Evolutionary conservation across 139 green algal species (phyloP), one percentile per base, ranked within the genome.

Genomic region (Tetraselmis chui): DNA sequence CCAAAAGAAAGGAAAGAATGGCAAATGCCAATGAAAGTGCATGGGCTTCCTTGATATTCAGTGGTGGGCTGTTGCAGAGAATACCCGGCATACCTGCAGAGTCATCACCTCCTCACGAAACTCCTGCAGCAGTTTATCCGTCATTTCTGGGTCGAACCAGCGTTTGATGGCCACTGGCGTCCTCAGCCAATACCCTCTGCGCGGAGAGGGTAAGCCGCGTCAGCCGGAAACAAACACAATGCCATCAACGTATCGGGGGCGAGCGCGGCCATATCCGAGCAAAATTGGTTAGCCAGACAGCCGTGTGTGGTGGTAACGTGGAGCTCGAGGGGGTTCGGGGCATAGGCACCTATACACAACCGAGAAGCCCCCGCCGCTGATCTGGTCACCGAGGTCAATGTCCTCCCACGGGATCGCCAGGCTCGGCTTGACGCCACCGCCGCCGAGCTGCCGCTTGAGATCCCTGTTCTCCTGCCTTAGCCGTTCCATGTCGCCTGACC

Each of bases 121-220:
- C 80, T 94, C 91, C 30, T 89, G 83, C 29, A 91, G 67, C 78
- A 92, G 77, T 28, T 85, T 31, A 0, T 91, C 88, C 23, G 81
- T 88, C 26, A 83, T 75, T 18, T 90, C 84, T 23, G 90, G 91
- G 83, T 93, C 88, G 81, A 94, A 93, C 90, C 90, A 93, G 31
- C 90, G 90, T 82, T 94, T 94, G 79, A 94, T 85, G 1, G 91
- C 91, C 25, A 94, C 90, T 1, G 91, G 90, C 0, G 87, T 91
- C n/a, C 91, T 87, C 18, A 85, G 78, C 88, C 87, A 92, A 22
- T 88, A 67, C 31, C 89, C 89, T 1, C 88, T 76, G 23, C 76
- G 23, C 76, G 27, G n/a, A n/a, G n/a, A n/a, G n/a, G n/a, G n/a
- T n/a, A n/a, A n/a, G n/a, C n/a, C n/a, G n/a, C n/a, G n/a, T n/a